Conservation (phyloP, 371 early-diverging fungal genomes). For the Gilbertella persicaria region DNA sequence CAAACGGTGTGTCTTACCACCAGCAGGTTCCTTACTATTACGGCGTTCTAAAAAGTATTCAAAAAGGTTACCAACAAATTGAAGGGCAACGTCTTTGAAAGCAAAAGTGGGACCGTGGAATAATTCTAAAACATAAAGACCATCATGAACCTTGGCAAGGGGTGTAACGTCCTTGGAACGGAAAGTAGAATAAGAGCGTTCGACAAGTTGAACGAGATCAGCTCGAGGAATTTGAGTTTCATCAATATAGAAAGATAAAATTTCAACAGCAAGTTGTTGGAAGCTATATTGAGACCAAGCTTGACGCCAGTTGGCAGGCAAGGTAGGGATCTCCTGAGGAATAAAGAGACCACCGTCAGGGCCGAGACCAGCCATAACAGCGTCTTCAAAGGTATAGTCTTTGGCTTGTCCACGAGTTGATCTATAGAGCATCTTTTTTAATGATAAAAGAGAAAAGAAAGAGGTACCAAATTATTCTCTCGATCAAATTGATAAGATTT, state of each 20-base stretch:
- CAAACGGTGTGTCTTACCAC: conserved; percentile 61
- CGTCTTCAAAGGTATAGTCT: conserved; percentile 84
- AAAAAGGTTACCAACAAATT: conserved; percentile 95
- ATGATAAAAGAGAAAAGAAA: conserved; percentile 11
- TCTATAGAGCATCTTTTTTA: conserved; percentile 72
- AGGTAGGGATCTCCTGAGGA: conserved; percentile 79
- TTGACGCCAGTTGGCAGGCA: conserved; percentile 64
- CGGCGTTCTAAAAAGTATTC: conserved; percentile 92
- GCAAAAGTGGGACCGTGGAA: conserved; percentile 98
- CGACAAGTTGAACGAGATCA: conserved; percentile 70
- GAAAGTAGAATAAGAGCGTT: conserved; percentile 82
- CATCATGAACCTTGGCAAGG: conserved; percentile 68
- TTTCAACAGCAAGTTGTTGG: conserved; percentile 77
- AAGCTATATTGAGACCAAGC: conserved; percentile 78
- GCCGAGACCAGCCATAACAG: conserved; percentile 90
- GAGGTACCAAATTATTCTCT: no score
- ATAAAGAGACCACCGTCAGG: conserved; percentile 96
- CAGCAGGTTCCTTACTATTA: conserved; percentile 54
- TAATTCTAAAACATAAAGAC: conserved; percentile 84
- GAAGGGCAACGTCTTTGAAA: conserved; percentile 97
- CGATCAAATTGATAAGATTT: no score
- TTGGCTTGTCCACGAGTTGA: conserved; percentile 84
- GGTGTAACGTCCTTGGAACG: conserved; percentile 79
- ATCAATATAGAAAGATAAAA: conserved; percentile 85
- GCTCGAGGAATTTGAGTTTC: conserved; percentile 73